phyloP scores from a whole-genome alignment of 345 rosid genomes.

The Hibiscus trionum region DNA sequence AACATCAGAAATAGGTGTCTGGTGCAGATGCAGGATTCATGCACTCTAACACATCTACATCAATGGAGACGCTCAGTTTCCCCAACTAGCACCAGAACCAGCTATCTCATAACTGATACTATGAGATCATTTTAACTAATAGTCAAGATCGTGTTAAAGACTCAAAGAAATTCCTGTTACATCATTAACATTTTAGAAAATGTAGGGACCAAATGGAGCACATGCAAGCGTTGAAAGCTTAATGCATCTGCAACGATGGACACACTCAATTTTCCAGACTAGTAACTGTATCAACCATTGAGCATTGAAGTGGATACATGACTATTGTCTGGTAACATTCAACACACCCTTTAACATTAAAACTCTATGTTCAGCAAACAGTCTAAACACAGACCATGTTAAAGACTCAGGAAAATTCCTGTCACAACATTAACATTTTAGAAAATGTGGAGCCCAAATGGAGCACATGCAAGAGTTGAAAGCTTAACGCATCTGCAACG shows the following conservation, averaged over 20 bases:
- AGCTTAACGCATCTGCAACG: conserved; percentile 46
- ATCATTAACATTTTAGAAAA: background rate
- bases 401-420: background rate
- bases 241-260: conserved; percentile 57
- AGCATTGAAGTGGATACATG: conserved; percentile 38
- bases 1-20: background rate
- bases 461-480: conserved; percentile 19
- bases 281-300: background rate
- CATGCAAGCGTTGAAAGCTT: conserved; percentile 30
- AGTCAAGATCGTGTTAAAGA: background rate
- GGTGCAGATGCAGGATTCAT: conserved; percentile 52
- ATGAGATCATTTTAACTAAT: background rate
- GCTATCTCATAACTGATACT: conserved; percentile 7
- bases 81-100: background rate
- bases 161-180: background rate
- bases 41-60: conserved; percentile 40
- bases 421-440: background rate
- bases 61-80: conserved; percentile 33
- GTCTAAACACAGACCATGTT: too few relatives aligned
- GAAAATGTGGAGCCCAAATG: background rate
- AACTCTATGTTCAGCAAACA: too few relatives aligned
- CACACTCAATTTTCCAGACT: conserved; percentile 13
- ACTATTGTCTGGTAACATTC: conserved; percentile 14
- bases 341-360: too few relatives aligned
- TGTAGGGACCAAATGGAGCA: conserved; percentile 24